Evolutionary conservation across 2,329 filamentous ascomycete genomes (phyloP).

Genomic region (Blastomyces emzantsi): DNA sequence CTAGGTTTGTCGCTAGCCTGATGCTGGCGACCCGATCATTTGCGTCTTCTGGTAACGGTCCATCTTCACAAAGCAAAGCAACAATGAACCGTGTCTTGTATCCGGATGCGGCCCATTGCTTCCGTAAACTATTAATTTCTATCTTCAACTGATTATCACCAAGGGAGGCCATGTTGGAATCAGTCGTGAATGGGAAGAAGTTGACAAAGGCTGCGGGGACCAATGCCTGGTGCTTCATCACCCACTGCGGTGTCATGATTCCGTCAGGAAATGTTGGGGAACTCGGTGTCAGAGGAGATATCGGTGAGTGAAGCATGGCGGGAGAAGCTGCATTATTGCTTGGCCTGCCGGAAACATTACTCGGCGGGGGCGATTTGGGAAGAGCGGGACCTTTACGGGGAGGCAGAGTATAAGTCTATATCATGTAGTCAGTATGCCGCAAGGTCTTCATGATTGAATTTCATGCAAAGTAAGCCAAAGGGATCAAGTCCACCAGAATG

Average conservation of each 20-base stretch:
- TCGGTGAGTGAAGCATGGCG: conserved; percentile 71
- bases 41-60: conserved; percentile 51
- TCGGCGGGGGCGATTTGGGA: conserved; percentile 43
- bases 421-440: conserved; percentile 18
- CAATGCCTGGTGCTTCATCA: conserved; percentile 77
- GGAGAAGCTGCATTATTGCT: conserved; percentile 39
- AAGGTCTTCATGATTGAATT: background rate
- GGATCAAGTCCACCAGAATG: background rate
- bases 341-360: conserved; percentile 13
- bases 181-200: conserved; percentile 68
- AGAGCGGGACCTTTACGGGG: conserved; percentile 50
- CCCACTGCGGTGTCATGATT: conserved; percentile 70
- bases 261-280: conserved; percentile 86
- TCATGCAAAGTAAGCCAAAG: background rate
- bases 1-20: conserved; percentile 66
- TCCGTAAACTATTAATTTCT: conserved; percentile 71
- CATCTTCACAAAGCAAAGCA: conserved; percentile 66
- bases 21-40: conserved; percentile 74
- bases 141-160: conserved; percentile 80
- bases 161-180: conserved; percentile 64
- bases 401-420: conserved; percentile 47
- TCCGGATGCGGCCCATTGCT: conserved; percentile 47
- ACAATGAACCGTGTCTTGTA: conserved; percentile 72
- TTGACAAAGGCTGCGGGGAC: conserved; percentile 72
- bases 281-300: conserved; percentile 77